phyloP scores from a whole-genome alignment of 495 filamentous ascomycete species.

The Stereocaulon alpinum region DNA sequence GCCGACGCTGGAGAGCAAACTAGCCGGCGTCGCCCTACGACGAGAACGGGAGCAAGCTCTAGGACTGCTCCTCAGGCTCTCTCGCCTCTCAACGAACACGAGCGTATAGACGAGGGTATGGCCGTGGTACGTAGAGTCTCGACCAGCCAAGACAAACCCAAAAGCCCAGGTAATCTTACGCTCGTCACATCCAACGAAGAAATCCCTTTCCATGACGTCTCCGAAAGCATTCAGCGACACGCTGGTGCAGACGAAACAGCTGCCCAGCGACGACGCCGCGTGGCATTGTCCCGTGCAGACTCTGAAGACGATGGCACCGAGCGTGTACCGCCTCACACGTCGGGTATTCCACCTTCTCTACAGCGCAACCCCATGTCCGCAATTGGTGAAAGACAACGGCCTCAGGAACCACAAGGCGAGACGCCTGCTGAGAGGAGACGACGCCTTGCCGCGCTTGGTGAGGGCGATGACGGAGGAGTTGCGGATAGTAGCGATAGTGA shows the following conservation, averaged over 20 bases:
- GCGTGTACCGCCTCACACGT: conserved; percentile 36
- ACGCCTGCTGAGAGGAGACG: conserved; percentile 74
- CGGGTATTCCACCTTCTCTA: neutral
- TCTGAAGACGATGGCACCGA: conserved; percentile 51
- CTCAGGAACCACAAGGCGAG: conserved; percentile 46
- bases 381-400: neutral
- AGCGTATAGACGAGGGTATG: conserved; percentile 11
- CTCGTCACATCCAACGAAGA: conserved; percentile 27
- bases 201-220: conserved; percentile 37
- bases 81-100: conserved; percentile 7
- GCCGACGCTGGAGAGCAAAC: conserved; percentile 32
- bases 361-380: neutral
- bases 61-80: neutral
- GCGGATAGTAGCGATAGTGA: conserved; percentile 39
- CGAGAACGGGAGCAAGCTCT: conserved; percentile 8
- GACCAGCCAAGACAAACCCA: conserved; percentile 19
- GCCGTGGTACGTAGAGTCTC: conserved; percentile 20
- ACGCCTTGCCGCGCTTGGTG: conserved; percentile 76
- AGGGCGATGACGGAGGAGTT: conserved; percentile 41
- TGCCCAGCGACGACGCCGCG: conserved; percentile 41
- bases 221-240: conserved; percentile 35
- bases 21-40: neutral
- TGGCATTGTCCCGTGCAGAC: conserved; percentile 35
- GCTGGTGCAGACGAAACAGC: conserved; percentile 28
- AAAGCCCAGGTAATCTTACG: conserved; percentile 21